These are phyloP conservation scores for Stagonosporopsis rhizophila DNA, from an alignment of 2,329 filamentous ascomycete genomes.

Conservation along the genomic window DNA sequence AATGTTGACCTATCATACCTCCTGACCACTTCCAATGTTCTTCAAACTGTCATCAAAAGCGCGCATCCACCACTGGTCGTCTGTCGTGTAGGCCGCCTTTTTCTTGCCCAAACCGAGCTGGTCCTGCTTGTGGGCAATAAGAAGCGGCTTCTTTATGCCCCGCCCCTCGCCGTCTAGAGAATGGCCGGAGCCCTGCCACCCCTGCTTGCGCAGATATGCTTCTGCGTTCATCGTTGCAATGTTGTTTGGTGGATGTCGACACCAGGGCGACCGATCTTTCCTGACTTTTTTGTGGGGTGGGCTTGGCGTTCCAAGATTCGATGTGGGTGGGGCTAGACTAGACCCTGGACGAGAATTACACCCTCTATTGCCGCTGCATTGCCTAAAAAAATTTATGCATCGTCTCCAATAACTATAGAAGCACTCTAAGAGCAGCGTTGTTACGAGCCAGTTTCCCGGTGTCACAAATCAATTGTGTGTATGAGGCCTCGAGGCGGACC, in stretches of 20 bases:
- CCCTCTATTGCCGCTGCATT: neutral
- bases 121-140: conserved; percentile 83
- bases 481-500: neutral
- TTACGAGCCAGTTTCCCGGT: neutral
- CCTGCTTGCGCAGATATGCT: conserved; percentile 81
- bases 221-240: conserved; percentile 75
- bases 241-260: neutral
- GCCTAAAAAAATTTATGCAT: neutral
- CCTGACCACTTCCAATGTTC: conserved; percentile 56
- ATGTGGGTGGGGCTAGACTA: neutral
- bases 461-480: neutral
- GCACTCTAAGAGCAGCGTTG: neutral
- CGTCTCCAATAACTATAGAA: neutral
- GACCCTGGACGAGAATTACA: neutral
- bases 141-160: conserved; percentile 82
- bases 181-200: conserved; percentile 89
- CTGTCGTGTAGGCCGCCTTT: conserved; percentile 58
- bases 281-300: conserved; percentile 19
- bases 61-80: conserved; percentile 96
- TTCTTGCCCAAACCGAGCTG: conserved; percentile 82
- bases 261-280: neutral
- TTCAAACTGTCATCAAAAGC: conserved; percentile 92
- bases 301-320: conserved; percentile 2
- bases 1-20: conserved; percentile 18
- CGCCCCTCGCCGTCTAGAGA: conserved; percentile 79